Evolutionary conservation across 1,284 basidiomycete species (phyloP).

Genomic region (Flammula alnicola): DNA sequence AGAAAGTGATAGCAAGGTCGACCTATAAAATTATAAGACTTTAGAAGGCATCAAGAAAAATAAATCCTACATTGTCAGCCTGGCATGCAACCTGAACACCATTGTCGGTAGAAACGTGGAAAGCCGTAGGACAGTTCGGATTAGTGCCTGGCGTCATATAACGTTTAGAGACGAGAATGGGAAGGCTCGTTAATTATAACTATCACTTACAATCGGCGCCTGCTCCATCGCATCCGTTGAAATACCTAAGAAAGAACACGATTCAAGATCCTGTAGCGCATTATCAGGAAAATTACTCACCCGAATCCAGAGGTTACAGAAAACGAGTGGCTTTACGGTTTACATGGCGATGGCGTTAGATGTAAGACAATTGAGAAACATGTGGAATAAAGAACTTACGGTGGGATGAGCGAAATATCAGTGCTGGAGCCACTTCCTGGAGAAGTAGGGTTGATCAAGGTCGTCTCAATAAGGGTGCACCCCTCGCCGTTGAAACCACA

Average conservation of each 20-base stretch:
- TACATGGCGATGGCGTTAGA: no score
- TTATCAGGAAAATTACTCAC: not conserved
- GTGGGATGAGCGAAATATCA: slow-evolving; percentile 50
- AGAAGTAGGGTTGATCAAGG: slow-evolving; percentile 42
- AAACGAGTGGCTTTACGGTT: slow-evolving; percentile 18
- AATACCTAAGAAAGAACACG: slow-evolving; percentile 34
- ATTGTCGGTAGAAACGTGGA: slow-evolving; percentile 36
- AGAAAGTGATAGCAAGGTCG: slow-evolving; percentile 40
- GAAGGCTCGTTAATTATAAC: not conserved
- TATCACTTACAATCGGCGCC: slow-evolving; percentile 40
- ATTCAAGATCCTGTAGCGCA: not conserved
- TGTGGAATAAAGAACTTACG: slow-evolving; percentile 34
- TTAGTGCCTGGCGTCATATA: slow-evolving; percentile 36
- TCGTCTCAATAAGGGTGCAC: slow-evolving; percentile 48
- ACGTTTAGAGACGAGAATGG: not conserved
- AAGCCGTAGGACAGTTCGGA: slow-evolving; percentile 39
- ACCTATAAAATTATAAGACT: slow-evolving; percentile 22
- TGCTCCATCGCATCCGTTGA: slow-evolving; percentile 44
- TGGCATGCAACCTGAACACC: slow-evolving; percentile 43
- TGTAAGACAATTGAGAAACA: not conserved
- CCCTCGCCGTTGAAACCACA: slow-evolving; percentile 49
- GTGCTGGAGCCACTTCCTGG: slow-evolving; percentile 46
- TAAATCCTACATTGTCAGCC: slow-evolving; percentile 36
- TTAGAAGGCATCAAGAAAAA: not conserved
- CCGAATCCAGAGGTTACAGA: slow-evolving; percentile 27